Base-by-base conservation (phyloP, 164 flowering plant genomes). In the Umbellularia californica region DNA sequence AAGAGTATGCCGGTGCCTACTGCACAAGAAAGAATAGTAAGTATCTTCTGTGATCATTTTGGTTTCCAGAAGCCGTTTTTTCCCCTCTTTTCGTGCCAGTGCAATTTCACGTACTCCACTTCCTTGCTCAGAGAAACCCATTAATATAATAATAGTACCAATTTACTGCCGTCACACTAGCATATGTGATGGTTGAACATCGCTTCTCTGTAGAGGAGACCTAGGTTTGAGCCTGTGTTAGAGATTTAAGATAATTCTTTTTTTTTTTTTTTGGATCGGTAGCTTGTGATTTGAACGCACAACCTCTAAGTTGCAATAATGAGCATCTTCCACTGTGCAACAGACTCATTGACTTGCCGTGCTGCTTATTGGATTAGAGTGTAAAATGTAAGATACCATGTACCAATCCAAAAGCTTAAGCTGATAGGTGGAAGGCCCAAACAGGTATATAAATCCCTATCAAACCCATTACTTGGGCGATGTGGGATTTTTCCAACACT, bases 11-110 rank as follows among this genome's bases (percentile, higher is more conserved):
- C 20, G 23, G 51, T 77, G 69, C 47, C 47, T 76, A 60, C 86
- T 35, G 77, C 83, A 55, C 77, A 77, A 22, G 90, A 88, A 58
- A 87, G 79, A 69, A 84, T 90, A 69, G 96, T 91, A 86, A 88
- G 92, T 50, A 75, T 75, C 14, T 72, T 7, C 24, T 51, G 70
- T 70, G 55, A 19, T 11, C 11, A 33, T 50, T n/a, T 60, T 30
- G n/a, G 19, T 76, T 30, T 50, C 23, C 24, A 2, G 1, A 24
- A 50, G 17, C 55, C 24, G 62, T 30, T 68, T 20, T 65, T 51
- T 20, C 15, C 19, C 7, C 28, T 1, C 15, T n/a, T 64, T 28
- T 17, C 14, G 2, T 67, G 69, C n/a, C 15, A 67, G 20, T 55
- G 60, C n/a, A 19, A 5, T 17, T 17, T 17, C 20, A 15, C 5